Conservation (phyloP, 495 filamentous ascomycete genomes). For the Sabuloglossum arenarium region DNA sequence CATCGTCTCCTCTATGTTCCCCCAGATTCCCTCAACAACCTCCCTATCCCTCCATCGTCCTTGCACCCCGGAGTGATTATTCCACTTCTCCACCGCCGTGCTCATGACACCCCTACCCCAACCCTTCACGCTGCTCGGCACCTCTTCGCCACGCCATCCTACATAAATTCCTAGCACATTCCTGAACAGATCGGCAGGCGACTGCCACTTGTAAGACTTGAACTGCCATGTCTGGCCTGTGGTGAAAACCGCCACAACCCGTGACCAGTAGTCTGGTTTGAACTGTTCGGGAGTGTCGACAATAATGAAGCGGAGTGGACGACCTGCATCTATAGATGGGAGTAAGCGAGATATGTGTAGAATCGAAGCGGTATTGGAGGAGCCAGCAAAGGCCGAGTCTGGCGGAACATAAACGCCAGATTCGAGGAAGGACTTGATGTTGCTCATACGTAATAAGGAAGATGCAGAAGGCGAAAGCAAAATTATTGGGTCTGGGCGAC, state of each 20-base stretch:
- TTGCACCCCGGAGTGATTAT: conserved; percentile 18
- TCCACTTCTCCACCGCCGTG: conserved; percentile 62
- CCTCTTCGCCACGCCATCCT: conserved; percentile 72
- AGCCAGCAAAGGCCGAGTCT: conserved; percentile 37
- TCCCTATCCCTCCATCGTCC: conserved; percentile 81
- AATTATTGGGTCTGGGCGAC: conserved; percentile 82
- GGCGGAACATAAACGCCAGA: conserved; percentile 61
- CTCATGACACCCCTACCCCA: conserved; percentile 71
- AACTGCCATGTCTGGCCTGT: conserved; percentile 98
- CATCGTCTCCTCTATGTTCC: conserved; percentile 76
- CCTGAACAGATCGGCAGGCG: conserved; percentile 71
- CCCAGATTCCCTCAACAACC: conserved; percentile 87
- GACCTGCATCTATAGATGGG: conserved; percentile 46
- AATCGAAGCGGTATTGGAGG: conserved; percentile 44
- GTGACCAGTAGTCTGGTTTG: conserved; percentile 92
- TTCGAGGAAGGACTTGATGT: conserved; percentile 90
- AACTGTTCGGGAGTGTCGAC: conserved; percentile 86
- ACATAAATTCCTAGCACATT: conserved; percentile 76
- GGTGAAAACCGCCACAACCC: conserved; percentile 93
- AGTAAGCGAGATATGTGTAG: conserved; percentile 64
- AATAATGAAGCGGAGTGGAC: conserved; percentile 78
- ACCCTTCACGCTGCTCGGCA: conserved; percentile 50
- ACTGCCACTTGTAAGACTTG: conserved; percentile 90
- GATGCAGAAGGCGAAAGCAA: conserved; percentile 95
- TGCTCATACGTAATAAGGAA: conserved; percentile 89